Base-by-base conservation (phyloP, 2,329 filamentous ascomycete species). In the Xylariaceae sp. region DNA sequence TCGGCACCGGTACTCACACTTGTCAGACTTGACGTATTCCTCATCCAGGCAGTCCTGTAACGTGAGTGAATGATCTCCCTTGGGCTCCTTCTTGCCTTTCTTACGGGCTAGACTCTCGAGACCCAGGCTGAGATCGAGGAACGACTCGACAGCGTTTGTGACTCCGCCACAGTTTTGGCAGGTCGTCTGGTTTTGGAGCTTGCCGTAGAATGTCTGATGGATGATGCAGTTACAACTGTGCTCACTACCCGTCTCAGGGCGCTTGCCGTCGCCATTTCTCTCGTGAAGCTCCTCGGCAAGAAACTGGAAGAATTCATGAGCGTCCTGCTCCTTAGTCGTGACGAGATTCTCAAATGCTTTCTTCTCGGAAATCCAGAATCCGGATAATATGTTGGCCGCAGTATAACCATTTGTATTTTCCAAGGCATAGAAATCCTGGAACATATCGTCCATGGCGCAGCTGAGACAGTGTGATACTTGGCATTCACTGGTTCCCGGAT, bases 241-340 rank as follows among this genome's bases (percentile, higher is more conserved):
- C 65, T 83, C 80, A 60, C 77, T 81, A 58, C 75, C 80, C 49
- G 68, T 80, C 68, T 79, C 82, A 32, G 80, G 80, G 63, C 76
- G 80, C 66, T 84, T 86, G 40, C 81, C 80, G 60, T 88, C 85
- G 11, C 85, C 85, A 63, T 91, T 94, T 41, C 90, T 81, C 67
- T 88, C 84, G 68, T 96, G 92, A 12, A 99, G 79, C 64, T 94
- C 89, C 73, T 96, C 92, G 37, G 95, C 87, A 35, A 97, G 81
- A 67, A 95, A 96, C 68, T 96, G 91, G 71, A 96, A 95, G 73
- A 95, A 97, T 70, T 97, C 92, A 68, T 97, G 92, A 0, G 92
- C 92, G 68, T 97, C 92, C 74, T 97, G 92, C 72, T 97, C 92
- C 65, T 91, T 89, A 65, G 95, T 95, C 8, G 91, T 94, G 1